Evolutionary conservation across 2,329 filamentous ascomycete species (phyloP), one percentile per base, ranked within the genome.

Genomic region (Aspergillus terreus): DNA sequence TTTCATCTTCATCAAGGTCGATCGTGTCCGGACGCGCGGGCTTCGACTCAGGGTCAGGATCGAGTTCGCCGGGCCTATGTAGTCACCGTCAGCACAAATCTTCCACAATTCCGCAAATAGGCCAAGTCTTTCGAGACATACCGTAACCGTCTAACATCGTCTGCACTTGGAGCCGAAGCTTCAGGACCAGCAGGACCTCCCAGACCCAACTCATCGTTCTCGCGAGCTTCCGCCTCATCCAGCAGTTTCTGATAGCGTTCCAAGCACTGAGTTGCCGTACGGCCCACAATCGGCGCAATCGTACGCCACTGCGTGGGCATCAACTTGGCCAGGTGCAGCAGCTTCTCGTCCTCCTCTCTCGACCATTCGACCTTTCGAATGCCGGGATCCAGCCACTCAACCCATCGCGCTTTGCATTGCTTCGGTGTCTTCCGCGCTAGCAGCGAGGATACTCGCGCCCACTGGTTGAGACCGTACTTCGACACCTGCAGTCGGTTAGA

Each of bases 351-450:
- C 71, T 99, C 94, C 73, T 99, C 94, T 67, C 94, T 89, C 69
- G 90, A 96, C 92, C 94, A 99, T 76, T 99, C 94, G 63, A 95
- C 94, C 79, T 99, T 99, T 67, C 92, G 89, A 77, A 99, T 97
- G 69, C 89, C 90, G 17, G 94, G 94, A 68, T 99, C 94, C 60
- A 99, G 83, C 92, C 94, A 99, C 81, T 99, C 92, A 70, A 87
- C 85, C 94, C 94, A 99, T 76, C 94, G 83, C 55, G 94, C 92
- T 77, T 99, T 99, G 84, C 94, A 99, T 77, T 99, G 94, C 77
- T 99, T 99, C 47, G 94, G 86, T 30, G 94, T 97, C 75, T 99
- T 99, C 67, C 95, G 90, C 69, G 92, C 92, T 60, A 99, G 86
- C 59, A 99, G 83, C 52, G 94, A 97, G 50, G 94, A 96, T 58